Evolutionary conservation across 441 rosid species (phyloP).

Genomic region (Caryocar brasiliense): DNA sequence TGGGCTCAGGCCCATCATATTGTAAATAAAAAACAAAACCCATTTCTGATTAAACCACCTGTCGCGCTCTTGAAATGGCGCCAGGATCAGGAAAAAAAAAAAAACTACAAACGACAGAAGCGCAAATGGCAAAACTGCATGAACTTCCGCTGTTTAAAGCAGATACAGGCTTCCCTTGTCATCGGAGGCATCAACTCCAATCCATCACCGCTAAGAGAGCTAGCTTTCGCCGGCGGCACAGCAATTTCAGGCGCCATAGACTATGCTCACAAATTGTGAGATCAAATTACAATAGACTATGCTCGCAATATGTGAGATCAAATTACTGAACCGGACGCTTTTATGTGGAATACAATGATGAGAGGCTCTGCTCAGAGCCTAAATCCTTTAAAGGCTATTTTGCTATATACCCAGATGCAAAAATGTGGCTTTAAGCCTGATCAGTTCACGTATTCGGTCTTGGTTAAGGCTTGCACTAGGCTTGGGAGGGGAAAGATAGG

Average conservation of each 20-base stretch:
- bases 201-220: constrained; percentile 44
- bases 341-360: constrained; percentile 60
- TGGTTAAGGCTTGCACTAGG: constrained; percentile 66
- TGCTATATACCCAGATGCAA: constrained; percentile 51
- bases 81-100: constrained; percentile 50
- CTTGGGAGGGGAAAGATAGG: constrained; percentile 48
- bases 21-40: no score
- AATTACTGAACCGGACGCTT: constrained; percentile 50
- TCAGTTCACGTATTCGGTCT: constrained; percentile 57
- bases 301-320: constrained; percentile 61
- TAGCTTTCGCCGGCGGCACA: constrained; percentile 38
- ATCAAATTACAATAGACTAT: no score
- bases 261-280: no score
- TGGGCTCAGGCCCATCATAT: no score
- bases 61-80: no score
- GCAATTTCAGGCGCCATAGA: constrained; percentile 38
- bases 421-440: constrained; percentile 36
- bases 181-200: constrained; percentile 50
- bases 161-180: constrained; percentile 51
- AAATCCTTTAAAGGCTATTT: constrained; percentile 28
- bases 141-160: constrained; percentile 39
- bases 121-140: constrained; percentile 50
- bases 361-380: constrained; percentile 64
- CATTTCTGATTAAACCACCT: no score
- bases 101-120: constrained; percentile 47